A percentile compares a stretch with the other conserved stretches of the same genome.
phyloP scores from a whole-genome alignment of 164 flowering plant species.

The Litsea cubeba region DNA sequence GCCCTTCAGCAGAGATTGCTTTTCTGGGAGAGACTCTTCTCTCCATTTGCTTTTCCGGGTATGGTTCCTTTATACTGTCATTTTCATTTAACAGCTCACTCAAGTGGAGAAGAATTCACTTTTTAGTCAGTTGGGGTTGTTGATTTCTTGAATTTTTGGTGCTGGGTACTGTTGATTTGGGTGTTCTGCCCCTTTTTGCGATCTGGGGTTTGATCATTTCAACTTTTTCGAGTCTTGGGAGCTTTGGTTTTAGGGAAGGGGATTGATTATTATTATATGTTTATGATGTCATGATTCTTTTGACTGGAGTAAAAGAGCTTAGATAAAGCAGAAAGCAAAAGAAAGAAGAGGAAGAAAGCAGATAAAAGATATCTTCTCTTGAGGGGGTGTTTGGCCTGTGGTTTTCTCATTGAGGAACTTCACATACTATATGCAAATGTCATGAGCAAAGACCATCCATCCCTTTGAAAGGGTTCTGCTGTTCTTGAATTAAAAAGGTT shows the following conservation, averaged over 20 bases:
- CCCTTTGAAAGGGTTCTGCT: conserved; percentile 7
- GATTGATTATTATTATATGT: conserved; percentile 29
- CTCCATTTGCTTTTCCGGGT: conserved; percentile 2
- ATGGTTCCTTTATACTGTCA: background rate
- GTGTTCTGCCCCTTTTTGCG: conserved; percentile 5
- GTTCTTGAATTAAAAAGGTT: conserved; percentile 7
- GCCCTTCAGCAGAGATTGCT: conserved; percentile 4
- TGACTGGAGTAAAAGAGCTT: conserved; percentile 36
- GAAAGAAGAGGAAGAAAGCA: conserved; percentile 7
- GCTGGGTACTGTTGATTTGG: conserved; percentile 10
- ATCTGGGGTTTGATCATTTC: conserved; percentile 43
- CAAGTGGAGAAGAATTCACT: conserved; percentile 3
- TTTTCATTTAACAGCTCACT: background rate
- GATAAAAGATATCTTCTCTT: conserved; percentile 35
- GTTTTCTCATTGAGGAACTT: conserved; percentile 20
- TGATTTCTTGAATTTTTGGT: background rate
- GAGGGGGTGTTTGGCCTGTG: conserved; percentile 20
- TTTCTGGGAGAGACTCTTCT: conserved; percentile 6
- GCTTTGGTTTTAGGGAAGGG: conserved; percentile 32
- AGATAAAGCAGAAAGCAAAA: conserved; percentile 22
- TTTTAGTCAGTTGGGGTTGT: conserved; percentile 4
- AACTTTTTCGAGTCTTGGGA: conserved; percentile 32
- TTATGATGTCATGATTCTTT: conserved; percentile 32
- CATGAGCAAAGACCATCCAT: conserved; percentile 1
- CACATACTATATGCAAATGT: conserved; percentile 10